Evolutionary conservation across 164 flowering plant genomes (phyloP).

Genomic region (Tetracentron sinense): DNA sequence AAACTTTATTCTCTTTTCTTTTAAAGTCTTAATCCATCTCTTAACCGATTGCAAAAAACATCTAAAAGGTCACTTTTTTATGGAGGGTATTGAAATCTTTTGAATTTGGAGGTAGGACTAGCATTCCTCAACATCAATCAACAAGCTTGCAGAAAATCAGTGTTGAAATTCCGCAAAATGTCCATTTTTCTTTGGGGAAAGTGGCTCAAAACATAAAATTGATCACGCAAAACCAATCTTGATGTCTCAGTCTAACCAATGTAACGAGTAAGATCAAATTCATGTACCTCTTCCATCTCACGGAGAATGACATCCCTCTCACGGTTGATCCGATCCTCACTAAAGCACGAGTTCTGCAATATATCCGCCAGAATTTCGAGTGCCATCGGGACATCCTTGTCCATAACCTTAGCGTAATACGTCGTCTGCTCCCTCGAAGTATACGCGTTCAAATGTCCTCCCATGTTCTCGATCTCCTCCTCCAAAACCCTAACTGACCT

Average conservation of each 20-base stretch:
- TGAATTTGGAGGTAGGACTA: too few species aligned
- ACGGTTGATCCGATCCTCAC: slow-evolving; percentile 28
- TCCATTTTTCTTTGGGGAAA: not conserved
- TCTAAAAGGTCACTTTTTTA: too few species aligned
- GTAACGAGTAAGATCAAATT: not conserved
- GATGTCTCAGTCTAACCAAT: not conserved
- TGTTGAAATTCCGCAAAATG: too few species aligned
- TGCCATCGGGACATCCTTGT: slow-evolving; percentile 30
- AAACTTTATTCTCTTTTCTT: too few species aligned
- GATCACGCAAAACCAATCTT: not conserved
- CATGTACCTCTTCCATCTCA: slow-evolving; percentile 44
- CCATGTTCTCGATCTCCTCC: slow-evolving; percentile 58
- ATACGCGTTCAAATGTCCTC: slow-evolving; percentile 50
- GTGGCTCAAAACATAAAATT: not conserved
- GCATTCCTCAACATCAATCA: too few species aligned
- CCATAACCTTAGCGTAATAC: slow-evolving; percentile 41
- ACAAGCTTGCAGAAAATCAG: too few species aligned
- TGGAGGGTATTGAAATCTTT: too few species aligned
- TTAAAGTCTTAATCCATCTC: too few species aligned
- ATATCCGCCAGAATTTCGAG: slow-evolving; percentile 44
- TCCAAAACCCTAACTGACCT: slow-evolving; percentile 34
- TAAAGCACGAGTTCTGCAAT: slow-evolving; percentile 43
- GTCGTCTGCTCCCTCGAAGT: slow-evolving; percentile 57
- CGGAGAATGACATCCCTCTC: slow-evolving; percentile 45
- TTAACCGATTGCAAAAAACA: too few species aligned